Percentiles rank a stretch among this genome's conserved stretches.
These are phyloP conservation scores for Apiotrichum laibachii DNA, from an alignment of 1,284 basidiomycete species.

Conservation along the genomic window DNA sequence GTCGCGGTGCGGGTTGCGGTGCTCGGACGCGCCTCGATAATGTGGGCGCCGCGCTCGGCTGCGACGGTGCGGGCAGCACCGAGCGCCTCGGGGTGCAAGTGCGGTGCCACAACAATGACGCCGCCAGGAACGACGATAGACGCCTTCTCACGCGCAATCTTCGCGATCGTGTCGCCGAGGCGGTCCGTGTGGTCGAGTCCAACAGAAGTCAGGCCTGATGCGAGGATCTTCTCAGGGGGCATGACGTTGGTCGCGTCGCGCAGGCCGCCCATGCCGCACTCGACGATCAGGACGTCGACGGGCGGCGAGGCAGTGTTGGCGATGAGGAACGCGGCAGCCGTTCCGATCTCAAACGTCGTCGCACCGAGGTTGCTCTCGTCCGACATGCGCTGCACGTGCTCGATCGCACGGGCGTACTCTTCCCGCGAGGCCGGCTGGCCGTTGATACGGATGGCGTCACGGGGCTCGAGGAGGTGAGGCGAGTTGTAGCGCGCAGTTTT, in stretches of 20 bases:
- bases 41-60: slow-evolving; percentile 31
- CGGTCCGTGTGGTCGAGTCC: slow-evolving; percentile 91
- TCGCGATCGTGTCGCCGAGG: slow-evolving; percentile 70
- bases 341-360: slow-evolving; percentile 79
- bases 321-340: slow-evolving; percentile 68
- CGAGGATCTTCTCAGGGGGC: slow-evolving; percentile 64
- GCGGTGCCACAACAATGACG: slow-evolving; percentile 72
- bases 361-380: slow-evolving; percentile 55
- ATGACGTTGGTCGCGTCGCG: slow-evolving; percentile 93
- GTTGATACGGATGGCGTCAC: slow-evolving; percentile 75
- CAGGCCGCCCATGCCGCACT: slow-evolving; percentile 92
- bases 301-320: slow-evolving; percentile 60
- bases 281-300: slow-evolving; percentile 80
- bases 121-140: slow-evolving; percentile 69
- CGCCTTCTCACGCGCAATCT: slow-evolving; percentile 80
- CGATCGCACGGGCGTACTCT: slow-evolving; percentile 58
- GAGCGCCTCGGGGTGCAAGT: slow-evolving; percentile 60
- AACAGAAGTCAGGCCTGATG: slow-evolving; percentile 78
- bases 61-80: slow-evolving; percentile 54
- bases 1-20: slow-evolving; percentile 8
- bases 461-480: slow-evolving; percentile 77
- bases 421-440: slow-evolving; percentile 58
- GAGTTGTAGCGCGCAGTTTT: slow-evolving; percentile 84
- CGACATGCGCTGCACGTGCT: slow-evolving; percentile 59
- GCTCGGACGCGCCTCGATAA: slow-evolving; percentile 27